Percentiles rank a stretch among this genome's conserved stretches.
Conservation (phyloP, 2,329 filamentous ascomycete genomes). For the Hypoxylon sp. region DNA sequence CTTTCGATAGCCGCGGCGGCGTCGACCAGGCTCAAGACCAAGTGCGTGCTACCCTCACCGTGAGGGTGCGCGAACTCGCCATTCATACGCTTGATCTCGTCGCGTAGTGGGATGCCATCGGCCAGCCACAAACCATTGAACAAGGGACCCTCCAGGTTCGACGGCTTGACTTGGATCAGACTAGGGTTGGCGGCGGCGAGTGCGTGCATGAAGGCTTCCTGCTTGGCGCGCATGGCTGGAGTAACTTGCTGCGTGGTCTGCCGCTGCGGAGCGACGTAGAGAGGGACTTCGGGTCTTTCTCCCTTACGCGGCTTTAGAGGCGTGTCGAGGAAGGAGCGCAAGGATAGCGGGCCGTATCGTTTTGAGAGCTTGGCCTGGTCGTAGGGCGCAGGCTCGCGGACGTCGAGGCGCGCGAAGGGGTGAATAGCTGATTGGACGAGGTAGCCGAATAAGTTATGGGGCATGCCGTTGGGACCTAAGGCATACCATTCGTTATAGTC, state of each 20-base stretch:
- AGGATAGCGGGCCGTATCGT: conserved; percentile 46
- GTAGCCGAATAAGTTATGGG: conserved; percentile 58
- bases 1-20: conserved; percentile 50
- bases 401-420: conserved; percentile 51
- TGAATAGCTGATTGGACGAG: conserved; percentile 51
- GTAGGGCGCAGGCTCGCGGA: conserved; percentile 49
- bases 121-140: conserved; percentile 47
- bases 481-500: conserved; percentile 57
- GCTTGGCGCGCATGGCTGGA: conserved; percentile 31
- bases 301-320: conserved; percentile 41
- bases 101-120: not conserved
- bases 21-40: conserved; percentile 55
- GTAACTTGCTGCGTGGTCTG: conserved; percentile 49
- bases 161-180: conserved; percentile 46
- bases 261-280: conserved; percentile 54
- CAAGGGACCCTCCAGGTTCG: conserved; percentile 51
- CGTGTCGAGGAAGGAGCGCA: conserved; percentile 44
- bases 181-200: conserved; percentile 46
- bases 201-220: conserved; percentile 46
- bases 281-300: conserved; percentile 50
- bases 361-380: conserved; percentile 33
- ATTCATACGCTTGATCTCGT: conserved; percentile 18
- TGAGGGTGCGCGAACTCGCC: conserved; percentile 56
- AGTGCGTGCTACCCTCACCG: conserved; percentile 55
- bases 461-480: conserved; percentile 58